These are phyloP conservation scores for Martiniozyma abietophila DNA, from an alignment of 805 yeast species.

Conservation along the genomic window DNA sequence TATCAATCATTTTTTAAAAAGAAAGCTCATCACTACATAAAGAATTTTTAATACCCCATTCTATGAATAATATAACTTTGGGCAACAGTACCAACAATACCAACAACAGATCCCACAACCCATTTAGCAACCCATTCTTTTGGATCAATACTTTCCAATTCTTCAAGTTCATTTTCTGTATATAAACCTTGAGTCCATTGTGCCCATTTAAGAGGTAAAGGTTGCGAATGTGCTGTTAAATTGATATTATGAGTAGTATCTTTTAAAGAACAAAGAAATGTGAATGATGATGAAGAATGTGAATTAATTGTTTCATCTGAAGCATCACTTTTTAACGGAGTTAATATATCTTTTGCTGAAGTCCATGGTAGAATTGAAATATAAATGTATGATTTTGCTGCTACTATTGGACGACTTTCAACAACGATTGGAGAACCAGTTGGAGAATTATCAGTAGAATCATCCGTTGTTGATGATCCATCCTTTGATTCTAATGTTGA, in stretches of 20 bases:
- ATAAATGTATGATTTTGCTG: conserved; percentile 21
- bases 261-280: conserved; percentile 64
- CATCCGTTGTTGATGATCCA: conserved; percentile 4
- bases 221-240: conserved; percentile 72
- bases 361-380: conserved; percentile 27
- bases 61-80: conserved; percentile 85
- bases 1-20: no score
- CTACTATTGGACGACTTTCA: conserved; percentile 8
- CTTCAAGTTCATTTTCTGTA: conserved; percentile 13
- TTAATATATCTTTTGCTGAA: conserved; percentile 16
- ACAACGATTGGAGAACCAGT: not conserved
- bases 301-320: conserved; percentile 35
- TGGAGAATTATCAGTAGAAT: not conserved
- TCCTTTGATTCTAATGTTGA: not conserved
- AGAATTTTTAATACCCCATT: conserved; percentile 51
- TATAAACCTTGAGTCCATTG: conserved; percentile 66
- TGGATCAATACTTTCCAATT: conserved; percentile 40
- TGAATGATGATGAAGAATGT: conserved; percentile 47
- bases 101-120: conserved; percentile 69
- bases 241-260: conserved; percentile 75
- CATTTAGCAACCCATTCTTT: conserved; percentile 74
- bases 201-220: conserved; percentile 87
- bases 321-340: conserved; percentile 17
- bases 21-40: no score
- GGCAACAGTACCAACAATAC: conserved; percentile 78